Evolutionary conservation across 306 rosid species (phyloP).

Genomic region (Trichosanthes cucumerina): DNA sequence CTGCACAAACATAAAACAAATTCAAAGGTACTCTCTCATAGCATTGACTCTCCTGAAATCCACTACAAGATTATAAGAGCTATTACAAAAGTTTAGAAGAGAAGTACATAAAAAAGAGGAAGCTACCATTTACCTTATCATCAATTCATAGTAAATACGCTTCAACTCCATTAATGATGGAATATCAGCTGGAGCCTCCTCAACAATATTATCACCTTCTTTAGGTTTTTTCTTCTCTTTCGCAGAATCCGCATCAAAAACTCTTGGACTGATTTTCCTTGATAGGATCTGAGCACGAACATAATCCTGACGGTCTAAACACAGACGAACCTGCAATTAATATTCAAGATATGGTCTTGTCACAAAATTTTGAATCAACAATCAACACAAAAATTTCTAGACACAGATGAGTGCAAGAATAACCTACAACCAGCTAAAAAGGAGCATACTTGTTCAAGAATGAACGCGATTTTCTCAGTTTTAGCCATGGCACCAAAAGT

Average conservation of each 20-base stretch:
- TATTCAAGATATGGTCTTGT: background rate
- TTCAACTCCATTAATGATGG: slow-evolving; percentile 78
- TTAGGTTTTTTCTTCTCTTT: slow-evolving; percentile 87
- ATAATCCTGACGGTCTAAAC: slow-evolving; percentile 72
- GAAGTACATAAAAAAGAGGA: background rate
- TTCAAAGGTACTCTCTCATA: background rate
- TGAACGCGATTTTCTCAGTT: slow-evolving; percentile 84
- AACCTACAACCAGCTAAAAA: background rate
- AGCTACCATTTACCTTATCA: slow-evolving; percentile 49
- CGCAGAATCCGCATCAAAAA: slow-evolving; percentile 51
- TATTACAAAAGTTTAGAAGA: background rate
- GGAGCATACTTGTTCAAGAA: slow-evolving; percentile 71
- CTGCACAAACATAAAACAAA: background rate
- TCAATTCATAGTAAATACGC: slow-evolving; percentile 67
- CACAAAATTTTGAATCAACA: background rate
- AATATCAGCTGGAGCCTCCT: slow-evolving; percentile 81
- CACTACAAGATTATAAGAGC: background rate
- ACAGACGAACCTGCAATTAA: slow-evolving; percentile 53
- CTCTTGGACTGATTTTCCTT: slow-evolving; percentile 79
- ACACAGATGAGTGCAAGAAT: background rate
- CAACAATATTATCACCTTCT: slow-evolving; percentile 77
- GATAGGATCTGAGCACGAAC: slow-evolving; percentile 78
- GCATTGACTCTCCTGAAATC: background rate
- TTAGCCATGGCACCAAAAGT: slow-evolving; percentile 97
- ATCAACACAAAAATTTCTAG: background rate